Conservation (phyloP, 164 flowering plant genomes). For the Dillenia suffruticosa region DNA sequence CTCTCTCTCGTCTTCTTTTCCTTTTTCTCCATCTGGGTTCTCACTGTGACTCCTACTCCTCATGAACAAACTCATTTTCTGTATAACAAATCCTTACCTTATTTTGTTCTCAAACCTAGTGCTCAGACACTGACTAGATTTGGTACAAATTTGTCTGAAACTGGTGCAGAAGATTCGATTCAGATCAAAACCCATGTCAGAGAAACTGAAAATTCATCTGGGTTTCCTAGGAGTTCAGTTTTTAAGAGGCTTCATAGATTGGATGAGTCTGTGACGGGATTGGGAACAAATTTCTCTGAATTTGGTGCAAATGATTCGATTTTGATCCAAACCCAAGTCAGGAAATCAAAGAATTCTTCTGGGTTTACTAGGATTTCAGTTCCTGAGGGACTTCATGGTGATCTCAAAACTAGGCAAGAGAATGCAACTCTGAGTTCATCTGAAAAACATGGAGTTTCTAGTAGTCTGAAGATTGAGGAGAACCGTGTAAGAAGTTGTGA, state of each 20-base stretch:
- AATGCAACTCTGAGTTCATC: neutral
- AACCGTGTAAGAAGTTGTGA: constrained; percentile 44
- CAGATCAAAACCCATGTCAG: constrained; percentile 26
- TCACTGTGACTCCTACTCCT: constrained; percentile 28
- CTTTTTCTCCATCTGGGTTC: constrained; percentile 45
- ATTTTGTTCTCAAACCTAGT: constrained; percentile 17
- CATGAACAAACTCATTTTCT: constrained; percentile 22
- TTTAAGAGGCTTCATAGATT: constrained; percentile 8
- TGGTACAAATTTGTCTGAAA: constrained; percentile 20
- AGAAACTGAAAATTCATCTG: constrained; percentile 21
- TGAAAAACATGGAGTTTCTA: constrained; percentile 2
- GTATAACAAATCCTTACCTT: constrained; percentile 23
- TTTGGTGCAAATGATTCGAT: too few relatives aligned
- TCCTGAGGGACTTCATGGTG: constrained; percentile 6
- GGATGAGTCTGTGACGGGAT: constrained; percentile 3
- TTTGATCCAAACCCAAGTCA: neutral
- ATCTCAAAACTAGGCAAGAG: constrained; percentile 5
- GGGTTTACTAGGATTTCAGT: neutral
- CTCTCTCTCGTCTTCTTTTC: constrained; percentile 39
- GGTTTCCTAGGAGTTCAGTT: constrained; percentile 16
- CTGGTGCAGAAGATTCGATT: constrained; percentile 15
- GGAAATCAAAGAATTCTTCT: constrained; percentile 5
- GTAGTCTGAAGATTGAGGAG: constrained; percentile 14
- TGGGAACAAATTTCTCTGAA: neutral
- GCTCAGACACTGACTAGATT: constrained; percentile 19